These are phyloP conservation scores for Durotheca rogersii DNA, from an alignment of 495 filamentous ascomycete species.

Conservation along the genomic window DNA sequence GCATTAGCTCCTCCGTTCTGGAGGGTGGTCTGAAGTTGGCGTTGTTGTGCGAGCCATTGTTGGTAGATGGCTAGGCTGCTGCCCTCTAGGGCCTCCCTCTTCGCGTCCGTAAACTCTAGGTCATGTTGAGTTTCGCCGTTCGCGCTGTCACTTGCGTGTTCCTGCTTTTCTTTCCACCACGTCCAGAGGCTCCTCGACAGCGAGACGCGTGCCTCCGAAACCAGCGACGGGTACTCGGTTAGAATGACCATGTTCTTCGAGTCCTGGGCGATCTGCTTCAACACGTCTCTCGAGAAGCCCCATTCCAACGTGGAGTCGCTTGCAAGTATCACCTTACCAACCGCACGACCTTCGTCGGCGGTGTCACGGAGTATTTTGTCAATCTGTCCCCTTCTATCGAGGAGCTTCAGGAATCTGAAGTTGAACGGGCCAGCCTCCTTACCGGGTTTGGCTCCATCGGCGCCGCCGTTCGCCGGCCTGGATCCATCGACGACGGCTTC, in stretches of 20 bases:
- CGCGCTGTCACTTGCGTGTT: slow-evolving; percentile 64
- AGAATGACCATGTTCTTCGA: slow-evolving; percentile 79
- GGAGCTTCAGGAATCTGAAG: slow-evolving; percentile 78
- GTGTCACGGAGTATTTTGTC: slow-evolving; percentile 56
- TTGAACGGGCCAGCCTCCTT: slow-evolving; percentile 76
- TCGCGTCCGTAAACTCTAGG: slow-evolving; percentile 58
- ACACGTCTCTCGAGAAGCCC: slow-evolving; percentile 88
- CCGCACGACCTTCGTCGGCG: slow-evolving; percentile 38
- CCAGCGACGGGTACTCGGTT: slow-evolving; percentile 62
- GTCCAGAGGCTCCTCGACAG: slow-evolving; percentile 66
- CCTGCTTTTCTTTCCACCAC: slow-evolving; percentile 68
- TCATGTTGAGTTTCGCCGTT: slow-evolving; percentile 60
- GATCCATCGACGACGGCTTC: slow-evolving; percentile 66
- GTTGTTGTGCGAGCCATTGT: slow-evolving; percentile 80
- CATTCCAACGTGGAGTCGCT: slow-evolving; percentile 88
- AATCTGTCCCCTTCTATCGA: slow-evolving; percentile 73
- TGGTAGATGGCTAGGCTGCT: slow-evolving; percentile 80
- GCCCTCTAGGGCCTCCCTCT: slow-evolving; percentile 64
- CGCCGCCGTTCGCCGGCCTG: slow-evolving; percentile 47
- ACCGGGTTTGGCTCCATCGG: slow-evolving; percentile 36
- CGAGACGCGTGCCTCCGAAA: slow-evolving; percentile 38
- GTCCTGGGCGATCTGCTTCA: slow-evolving; percentile 72
- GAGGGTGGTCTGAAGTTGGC: slow-evolving; percentile 74
- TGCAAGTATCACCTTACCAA: slow-evolving; percentile 79
- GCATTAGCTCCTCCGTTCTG: slow-evolving; percentile 63